Evolutionary conservation across 352 stramenopile species (phyloP).

Genomic region (Phytophthora sojae): DNA sequence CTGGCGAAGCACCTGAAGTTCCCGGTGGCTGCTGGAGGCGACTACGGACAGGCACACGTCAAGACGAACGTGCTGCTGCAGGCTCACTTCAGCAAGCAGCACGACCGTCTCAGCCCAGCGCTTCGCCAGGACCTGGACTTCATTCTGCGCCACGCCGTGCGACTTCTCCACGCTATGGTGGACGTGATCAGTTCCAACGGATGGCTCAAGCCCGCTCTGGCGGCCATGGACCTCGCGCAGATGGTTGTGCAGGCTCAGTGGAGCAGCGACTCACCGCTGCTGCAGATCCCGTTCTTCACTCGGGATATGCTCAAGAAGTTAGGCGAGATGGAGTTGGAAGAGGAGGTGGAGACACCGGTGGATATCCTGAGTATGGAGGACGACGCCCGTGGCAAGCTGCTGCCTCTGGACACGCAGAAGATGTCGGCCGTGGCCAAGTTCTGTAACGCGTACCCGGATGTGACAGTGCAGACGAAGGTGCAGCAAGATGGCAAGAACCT

Average conservation of each 20-base stretch:
- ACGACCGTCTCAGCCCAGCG: slow-evolving; percentile 90
- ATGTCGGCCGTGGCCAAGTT: slow-evolving; percentile 99
- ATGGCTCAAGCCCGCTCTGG: slow-evolving; percentile 98
- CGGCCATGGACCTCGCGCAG: slow-evolving; percentile 99
- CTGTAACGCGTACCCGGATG: slow-evolving; percentile 99
- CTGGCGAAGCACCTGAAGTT: slow-evolving; percentile 96
- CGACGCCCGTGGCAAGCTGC: slow-evolving; percentile 89
- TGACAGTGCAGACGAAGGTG: slow-evolving; percentile 96
- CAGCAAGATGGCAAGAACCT: slow-evolving; percentile 92
- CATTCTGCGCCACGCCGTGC: slow-evolving; percentile 92
- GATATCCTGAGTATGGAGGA: slow-evolving; percentile 95
- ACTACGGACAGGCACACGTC: slow-evolving; percentile 94
- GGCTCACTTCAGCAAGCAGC: slow-evolving; percentile 96
- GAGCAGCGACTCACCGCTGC: slow-evolving; percentile 96
- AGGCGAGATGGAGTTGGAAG: slow-evolving; percentile 62
- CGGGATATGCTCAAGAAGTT: slow-evolving; percentile 83
- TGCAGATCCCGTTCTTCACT: slow-evolving; percentile 98
- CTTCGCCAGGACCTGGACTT: slow-evolving; percentile 93
- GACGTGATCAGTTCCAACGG: slow-evolving; percentile 99
- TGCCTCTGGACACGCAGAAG: slow-evolving; percentile 85
- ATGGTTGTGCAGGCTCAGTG: slow-evolving; percentile 99
- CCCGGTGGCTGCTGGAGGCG: slow-evolving; percentile 82
- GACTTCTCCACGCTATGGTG: slow-evolving; percentile 98
- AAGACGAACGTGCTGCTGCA: slow-evolving; percentile 98
- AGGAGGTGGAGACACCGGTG: slow-evolving; percentile 81